Base-by-base conservation (phyloP, 2,329 filamentous ascomycete genomes). In the Diaporthe caulivora region DNA sequence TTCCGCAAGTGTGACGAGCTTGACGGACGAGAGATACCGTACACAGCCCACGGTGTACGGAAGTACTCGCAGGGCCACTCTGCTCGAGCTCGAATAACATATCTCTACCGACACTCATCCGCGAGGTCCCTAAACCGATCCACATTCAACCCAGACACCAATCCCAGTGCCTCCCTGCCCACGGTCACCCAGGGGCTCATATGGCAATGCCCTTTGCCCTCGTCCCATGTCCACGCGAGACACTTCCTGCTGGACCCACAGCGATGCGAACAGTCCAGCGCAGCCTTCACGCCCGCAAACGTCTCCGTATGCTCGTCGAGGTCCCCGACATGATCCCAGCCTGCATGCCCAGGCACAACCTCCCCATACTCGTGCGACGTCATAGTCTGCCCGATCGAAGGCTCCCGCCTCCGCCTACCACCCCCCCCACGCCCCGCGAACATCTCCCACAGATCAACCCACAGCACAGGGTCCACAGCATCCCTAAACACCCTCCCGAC, bases 181-280 rank as follows among this genome's bases (percentile, higher is more conserved):
- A 88, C 79, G 44, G 87, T 83, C 62, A 87, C 79, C 88, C 87
- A 89, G 24, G 87, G 86, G 34, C 85, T 86, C 53, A 80, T 80
- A 75, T 84, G 82, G 78, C 88, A 89, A 71, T 80, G 77, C 75
- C 80, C 78, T 17, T 74, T 79, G 29, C 76, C 77, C 62, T 81
- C 79, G 37, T 88, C 83, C 80, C 85, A 89, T 37, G 83, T 85
- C 88, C 88, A 90, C 29, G 88, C 87, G 73, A 90, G 78, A 74
- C 87, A 89, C 74, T 78, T 78, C 13, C 15, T 24, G 2, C 34
- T 29, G 17, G 21, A 29, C 29, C 81, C 78, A 80, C 87, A 89
- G 47, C 84, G 80, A n/a, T 78, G 78, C 72, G 83, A 76, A 76
- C 88, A 89, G 34, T 81, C 81, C 40, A 84, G 82, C 13, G 84